Conservation (phyloP, 139 green algal species). For the Chlorella sorokiniana region DNA sequence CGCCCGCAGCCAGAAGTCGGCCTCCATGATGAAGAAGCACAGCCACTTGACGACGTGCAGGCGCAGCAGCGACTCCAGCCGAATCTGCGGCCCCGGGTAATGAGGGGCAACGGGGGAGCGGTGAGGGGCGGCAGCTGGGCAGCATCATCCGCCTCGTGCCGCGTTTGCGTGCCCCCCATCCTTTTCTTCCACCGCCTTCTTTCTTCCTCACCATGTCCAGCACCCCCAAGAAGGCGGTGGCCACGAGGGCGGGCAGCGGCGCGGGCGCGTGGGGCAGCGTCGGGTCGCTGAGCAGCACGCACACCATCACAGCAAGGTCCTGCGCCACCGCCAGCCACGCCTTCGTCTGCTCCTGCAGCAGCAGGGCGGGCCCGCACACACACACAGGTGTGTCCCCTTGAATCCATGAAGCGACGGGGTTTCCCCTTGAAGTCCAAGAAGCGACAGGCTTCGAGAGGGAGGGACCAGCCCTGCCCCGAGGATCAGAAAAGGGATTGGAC, state of each 20-base stretch:
- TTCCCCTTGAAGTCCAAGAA: no score
- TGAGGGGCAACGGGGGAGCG: no score
- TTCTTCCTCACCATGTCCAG: slow-evolving; percentile 25
- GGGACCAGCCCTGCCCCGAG: no score
- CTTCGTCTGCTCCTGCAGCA: slow-evolving; percentile 39
- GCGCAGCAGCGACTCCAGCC: slow-evolving; percentile 28
- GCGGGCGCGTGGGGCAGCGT: slow-evolving; percentile 29
- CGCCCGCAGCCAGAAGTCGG: not conserved
- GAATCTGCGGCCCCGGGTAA: slow-evolving; percentile 24
- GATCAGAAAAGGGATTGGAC: no score
- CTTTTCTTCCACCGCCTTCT: not conserved
- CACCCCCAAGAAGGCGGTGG: slow-evolving; percentile 19
- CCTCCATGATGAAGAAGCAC: slow-evolving; percentile 35
- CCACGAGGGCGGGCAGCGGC: slow-evolving; percentile 19
- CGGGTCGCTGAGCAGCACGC: slow-evolving; percentile 25
- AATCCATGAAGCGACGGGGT: no score
- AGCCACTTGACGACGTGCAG: slow-evolving; percentile 36
- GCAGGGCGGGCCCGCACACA: no score
- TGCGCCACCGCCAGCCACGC: slow-evolving; percentile 28
- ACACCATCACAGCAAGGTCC: slow-evolving; percentile 37
- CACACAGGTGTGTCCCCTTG: no score
- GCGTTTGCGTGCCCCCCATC: no score
- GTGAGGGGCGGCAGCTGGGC: no score
- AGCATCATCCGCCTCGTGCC: no score
- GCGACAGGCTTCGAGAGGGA: no score